Base-by-base conservation (phyloP, 2,329 filamentous ascomycete species). In the Arthroderma sp. region DNA sequence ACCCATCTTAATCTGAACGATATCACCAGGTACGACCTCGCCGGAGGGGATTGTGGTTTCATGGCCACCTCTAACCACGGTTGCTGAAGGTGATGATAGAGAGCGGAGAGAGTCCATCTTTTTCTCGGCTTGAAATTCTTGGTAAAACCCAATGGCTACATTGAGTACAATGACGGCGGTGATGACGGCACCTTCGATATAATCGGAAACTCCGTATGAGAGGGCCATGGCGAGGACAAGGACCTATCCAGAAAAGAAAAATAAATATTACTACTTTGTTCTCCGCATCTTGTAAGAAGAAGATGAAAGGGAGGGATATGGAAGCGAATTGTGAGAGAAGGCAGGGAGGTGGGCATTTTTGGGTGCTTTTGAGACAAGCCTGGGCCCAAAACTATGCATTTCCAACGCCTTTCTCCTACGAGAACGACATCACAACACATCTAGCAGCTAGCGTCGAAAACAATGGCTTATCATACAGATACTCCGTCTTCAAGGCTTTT, bases 161-260 rank as follows among this genome's bases (percentile, higher is more conserved):
- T 78, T 78, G 42, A 75, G 60, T 5, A 75, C 54, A 46, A 78
- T 77, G 53, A 78, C 73, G 22, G 72, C 74, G 2, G 70, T 71
- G 47, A 78, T 74, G 46, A 78, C 75, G 43, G 70, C 74, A 29
- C 73, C 75, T 62, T 78, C 75, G 44, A 78, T 68, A 49, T 69
- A 77, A 54, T 76, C 73, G 34, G 67, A 61, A 34, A 75, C 72
- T 36, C 71, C 74, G 53, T 71, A 73, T 49, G 70, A 71, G 37
- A 74, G 68, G 49, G 77, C 78, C 77, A 84, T 85, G 55, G 83
- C 82, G 56, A 84, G 77, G 53, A 86, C 71, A 53, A 87, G 77
- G 49, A 84, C 80, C 81, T 84, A 49, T 43, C 31, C 10, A 34
- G 28, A 32, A 36, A 36, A 22, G 15, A 22, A 22, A 22, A 22